Conservation (phyloP, 1,284 basidiomycete species). For the Ganoderma meredithae region DNA sequence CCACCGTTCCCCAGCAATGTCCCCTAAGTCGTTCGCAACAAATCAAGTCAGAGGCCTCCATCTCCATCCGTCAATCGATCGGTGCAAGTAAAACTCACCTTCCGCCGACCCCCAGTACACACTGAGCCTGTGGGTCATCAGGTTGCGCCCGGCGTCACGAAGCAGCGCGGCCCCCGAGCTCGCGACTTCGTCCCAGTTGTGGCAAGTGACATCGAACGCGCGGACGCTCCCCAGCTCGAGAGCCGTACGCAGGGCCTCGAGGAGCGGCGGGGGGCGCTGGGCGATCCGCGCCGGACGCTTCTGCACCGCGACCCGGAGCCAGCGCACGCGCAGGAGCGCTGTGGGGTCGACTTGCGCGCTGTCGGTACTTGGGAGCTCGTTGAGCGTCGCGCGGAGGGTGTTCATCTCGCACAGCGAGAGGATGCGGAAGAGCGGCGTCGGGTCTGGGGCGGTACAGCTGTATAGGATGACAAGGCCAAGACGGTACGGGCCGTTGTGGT, state of each 20-base stretch:
- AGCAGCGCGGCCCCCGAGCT: not conserved
- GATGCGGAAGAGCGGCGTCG: not conserved
- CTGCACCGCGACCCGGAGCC: constrained; percentile 1
- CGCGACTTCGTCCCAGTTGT: not conserved
- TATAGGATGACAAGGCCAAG: not conserved
- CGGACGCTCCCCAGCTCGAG: not conserved
- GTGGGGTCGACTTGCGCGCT: not conserved
- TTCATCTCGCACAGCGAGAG: not conserved
- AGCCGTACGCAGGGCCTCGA: not conserved
- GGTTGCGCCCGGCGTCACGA: not conserved
- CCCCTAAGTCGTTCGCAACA: not conserved
- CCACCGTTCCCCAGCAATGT: not conserved
- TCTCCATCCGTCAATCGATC: not conserved
- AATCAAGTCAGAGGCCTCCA: not conserved
- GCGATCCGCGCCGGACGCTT: not conserved
- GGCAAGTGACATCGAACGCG: not conserved
- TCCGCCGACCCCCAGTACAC: not conserved
- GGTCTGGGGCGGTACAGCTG: not conserved
- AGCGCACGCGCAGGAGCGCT: not conserved
- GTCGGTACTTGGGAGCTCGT: not conserved
- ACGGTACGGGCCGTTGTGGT: not conserved
- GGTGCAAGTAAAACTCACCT: not conserved
- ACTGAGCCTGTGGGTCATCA: not conserved
- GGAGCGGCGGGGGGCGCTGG: not conserved
- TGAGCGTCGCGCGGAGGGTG: not conserved